Evolutionary conservation across 495 filamentous ascomycete genomes (phyloP), one percentile per base, ranked within the genome.

Genomic region (Pyrenopolyporus hunteri): DNA sequence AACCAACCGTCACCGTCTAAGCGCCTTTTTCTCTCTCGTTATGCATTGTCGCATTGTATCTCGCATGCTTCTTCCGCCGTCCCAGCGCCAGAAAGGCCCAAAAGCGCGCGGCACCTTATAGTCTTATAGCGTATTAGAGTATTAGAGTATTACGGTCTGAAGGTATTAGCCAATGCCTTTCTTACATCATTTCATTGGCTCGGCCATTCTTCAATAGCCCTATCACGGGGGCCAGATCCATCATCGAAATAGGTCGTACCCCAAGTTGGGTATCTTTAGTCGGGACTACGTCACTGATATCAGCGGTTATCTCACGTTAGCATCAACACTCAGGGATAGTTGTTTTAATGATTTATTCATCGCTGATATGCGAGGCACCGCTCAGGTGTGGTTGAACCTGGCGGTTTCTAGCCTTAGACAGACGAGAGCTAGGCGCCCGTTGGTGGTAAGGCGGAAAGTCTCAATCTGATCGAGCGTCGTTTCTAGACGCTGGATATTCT

Each of bases 81-180:
- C 19, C 39, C 9, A 5, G 19, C 8, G 19, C 17, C 19, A 20
- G 17, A 4, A 0, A n/a, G 19, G 3, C 4, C 13, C 23, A 14
- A 54, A 48, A 57, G 63, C 63, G 63, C 63, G 63, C 63, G 57
- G 63, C 36, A 66, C 31, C 19, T 2, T 29, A 42, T 23, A 26
- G 35, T 39, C 31, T 43, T 35, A 19, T 2, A 16, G 20, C 53
- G 22, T 25, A 53, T 42, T 40, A 13, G 26, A 35, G 16, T 33
- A 33, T 20, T 31, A 20, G 22, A n/a, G n/a, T n/a, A 29, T 29
- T 29, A 29, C 5, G 26, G 4, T 5, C 26, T 29, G 26, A 29
- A 29, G 26, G 9, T 29, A 29, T 29, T n/a, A n/a, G n/a, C n/a
- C n/a, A n/a, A n/a, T n/a, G n/a, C n/a, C n/a, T n/a, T n/a, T n/a